A percentile compares a stretch with the other conserved stretches of the same genome.
Evolutionary conservation across 345 rosid species (phyloP).

Genomic region (Turritis glabra): DNA sequence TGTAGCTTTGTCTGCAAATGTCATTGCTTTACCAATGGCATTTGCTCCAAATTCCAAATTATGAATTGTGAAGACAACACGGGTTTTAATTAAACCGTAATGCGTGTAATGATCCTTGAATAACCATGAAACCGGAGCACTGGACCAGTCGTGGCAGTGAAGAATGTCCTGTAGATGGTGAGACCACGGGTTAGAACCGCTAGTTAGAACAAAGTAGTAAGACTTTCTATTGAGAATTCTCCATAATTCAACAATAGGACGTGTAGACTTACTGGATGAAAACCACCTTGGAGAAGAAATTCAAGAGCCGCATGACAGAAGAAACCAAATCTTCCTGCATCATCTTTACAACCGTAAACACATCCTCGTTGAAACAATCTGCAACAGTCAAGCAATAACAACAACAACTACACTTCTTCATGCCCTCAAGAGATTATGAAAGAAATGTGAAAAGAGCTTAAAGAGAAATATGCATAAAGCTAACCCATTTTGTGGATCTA

Average conservation of each 20-base stretch:
- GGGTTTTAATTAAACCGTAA: slow-evolving; percentile 77
- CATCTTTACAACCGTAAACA: slow-evolving; percentile 76
- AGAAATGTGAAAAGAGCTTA: neutral
- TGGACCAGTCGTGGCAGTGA: slow-evolving; percentile 98
- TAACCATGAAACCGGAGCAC: slow-evolving; percentile 88
- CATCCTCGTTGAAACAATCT: slow-evolving; percentile 73
- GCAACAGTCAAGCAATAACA: slow-evolving; percentile 29
- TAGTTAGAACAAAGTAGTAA: neutral
- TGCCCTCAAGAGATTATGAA: slow-evolving; percentile 5
- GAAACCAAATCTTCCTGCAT: slow-evolving; percentile 83
- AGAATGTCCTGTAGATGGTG: slow-evolving; percentile 73
- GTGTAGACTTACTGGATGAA: slow-evolving; percentile 67
- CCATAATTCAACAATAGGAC: neutral
- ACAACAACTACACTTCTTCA: slow-evolving; percentile 28
- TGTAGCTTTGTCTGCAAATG: slow-evolving; percentile 78
- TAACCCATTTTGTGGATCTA: slow-evolving; percentile 92
- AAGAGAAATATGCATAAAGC: slow-evolving; percentile 27
- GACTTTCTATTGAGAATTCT: neutral
- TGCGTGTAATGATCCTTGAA: slow-evolving; percentile 79
- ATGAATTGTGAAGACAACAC: slow-evolving; percentile 86
- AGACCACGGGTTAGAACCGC: slow-evolving; percentile 2
- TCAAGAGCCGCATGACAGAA: slow-evolving; percentile 98
- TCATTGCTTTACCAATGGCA: slow-evolving; percentile 80
- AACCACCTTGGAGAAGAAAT: slow-evolving; percentile 82
- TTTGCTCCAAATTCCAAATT: slow-evolving; percentile 84